These are phyloP conservation scores for Plasmodium knowlesi DNA, from an alignment of 169 alveolate genomes.

Conservation along the genomic window DNA sequence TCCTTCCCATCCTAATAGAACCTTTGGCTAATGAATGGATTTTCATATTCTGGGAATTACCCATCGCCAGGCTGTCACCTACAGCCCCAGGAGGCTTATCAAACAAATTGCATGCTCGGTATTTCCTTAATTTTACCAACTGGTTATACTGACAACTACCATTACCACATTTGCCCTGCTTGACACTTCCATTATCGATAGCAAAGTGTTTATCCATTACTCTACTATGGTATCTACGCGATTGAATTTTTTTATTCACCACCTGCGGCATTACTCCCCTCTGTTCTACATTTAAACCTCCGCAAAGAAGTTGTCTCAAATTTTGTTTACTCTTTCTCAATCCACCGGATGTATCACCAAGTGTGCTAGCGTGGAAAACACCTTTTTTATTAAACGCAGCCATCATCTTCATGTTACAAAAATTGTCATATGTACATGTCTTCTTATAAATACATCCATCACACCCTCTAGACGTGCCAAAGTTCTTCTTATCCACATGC, in stretches of 20 bases:
- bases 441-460: conserved; percentile 38
- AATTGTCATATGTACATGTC: conserved; percentile 18
- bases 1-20: background rate
- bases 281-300: background rate
- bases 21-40: background rate
- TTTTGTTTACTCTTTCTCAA: background rate
- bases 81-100: background rate
- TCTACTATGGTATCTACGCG: background rate
- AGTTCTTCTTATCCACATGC: conserved; percentile 21
- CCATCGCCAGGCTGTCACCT: background rate
- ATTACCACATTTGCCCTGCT: background rate
- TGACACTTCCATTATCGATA: background rate
- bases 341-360: background rate
- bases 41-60: background rate
- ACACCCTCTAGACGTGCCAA: conserved; percentile 29
- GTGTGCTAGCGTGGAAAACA: background rate
- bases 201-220: background rate
- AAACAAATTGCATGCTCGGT: background rate
- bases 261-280: background rate
- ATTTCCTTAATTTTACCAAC: background rate
- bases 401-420: conserved; percentile 9
- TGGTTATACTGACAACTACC: background rate
- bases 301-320: background rate
- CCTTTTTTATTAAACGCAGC: conserved; percentile 2
- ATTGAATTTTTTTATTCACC: conserved; percentile 8